These are phyloP conservation scores for Solanum chmielewskii DNA, from an alignment of 257 asterid species.

Conservation along the genomic window DNA sequence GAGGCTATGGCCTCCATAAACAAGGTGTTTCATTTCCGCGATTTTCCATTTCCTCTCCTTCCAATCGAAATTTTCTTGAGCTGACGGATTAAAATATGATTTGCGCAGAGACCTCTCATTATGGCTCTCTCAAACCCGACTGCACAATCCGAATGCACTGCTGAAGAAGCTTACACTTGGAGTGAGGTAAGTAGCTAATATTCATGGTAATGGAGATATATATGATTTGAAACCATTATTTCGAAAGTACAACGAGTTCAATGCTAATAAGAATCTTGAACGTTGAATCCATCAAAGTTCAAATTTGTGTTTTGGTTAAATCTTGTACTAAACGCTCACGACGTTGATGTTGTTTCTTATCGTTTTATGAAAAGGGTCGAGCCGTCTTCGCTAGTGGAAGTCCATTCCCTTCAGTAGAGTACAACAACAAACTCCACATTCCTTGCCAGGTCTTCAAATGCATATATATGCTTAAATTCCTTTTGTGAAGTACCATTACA, in stretches of 20 bases:
- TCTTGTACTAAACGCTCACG: neutral
- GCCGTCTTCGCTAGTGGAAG: constrained; percentile 88
- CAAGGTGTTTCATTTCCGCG: constrained; percentile 29
- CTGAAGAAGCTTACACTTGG: constrained; percentile 93
- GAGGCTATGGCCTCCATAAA: constrained; percentile 75
- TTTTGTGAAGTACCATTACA: neutral
- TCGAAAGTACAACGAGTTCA: neutral
- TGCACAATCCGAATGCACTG: constrained; percentile 97
- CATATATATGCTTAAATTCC: neutral
- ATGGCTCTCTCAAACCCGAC: constrained; percentile 98
- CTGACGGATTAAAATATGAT: neutral
- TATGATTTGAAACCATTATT: neutral
- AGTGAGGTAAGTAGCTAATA: constrained; percentile 38
- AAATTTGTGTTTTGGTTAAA: neutral
- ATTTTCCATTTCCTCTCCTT: neutral
- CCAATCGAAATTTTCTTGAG: neutral
- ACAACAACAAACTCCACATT: constrained; percentile 37
- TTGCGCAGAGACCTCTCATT: constrained; percentile 78
- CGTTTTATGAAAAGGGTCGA: constrained; percentile 50
- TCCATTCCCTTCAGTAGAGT: constrained; percentile 76
- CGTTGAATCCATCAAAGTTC: neutral
- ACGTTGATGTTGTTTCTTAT: neutral
- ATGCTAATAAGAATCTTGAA: neutral
- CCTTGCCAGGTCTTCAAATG: constrained; percentile 71
- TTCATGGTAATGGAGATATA: neutral